Evolutionary conservation across 106 monocot species (phyloP).

Genomic region (Cymbidium sinense): DNA sequence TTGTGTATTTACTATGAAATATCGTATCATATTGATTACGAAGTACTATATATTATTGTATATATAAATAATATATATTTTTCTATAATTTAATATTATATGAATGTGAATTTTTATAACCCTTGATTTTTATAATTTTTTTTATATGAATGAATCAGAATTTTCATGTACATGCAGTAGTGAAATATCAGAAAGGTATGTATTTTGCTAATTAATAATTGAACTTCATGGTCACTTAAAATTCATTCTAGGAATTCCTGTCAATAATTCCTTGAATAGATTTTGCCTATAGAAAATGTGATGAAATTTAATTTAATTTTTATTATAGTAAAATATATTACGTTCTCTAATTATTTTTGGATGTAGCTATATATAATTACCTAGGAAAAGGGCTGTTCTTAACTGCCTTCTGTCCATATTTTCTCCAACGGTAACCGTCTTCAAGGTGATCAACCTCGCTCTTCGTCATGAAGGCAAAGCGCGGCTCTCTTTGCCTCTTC

Average conservation of each 20-base stretch:
- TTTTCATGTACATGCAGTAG: no score
- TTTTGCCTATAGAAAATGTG: not conserved
- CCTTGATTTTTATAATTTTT: no score
- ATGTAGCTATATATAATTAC: slow-evolving; percentile 17
- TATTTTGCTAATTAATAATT: not conserved
- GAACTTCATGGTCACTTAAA: not conserved
- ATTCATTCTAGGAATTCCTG: not conserved
- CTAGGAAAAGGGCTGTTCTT: slow-evolving; percentile 95
- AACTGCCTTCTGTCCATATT: slow-evolving; percentile 93
- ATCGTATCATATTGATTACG: no score
- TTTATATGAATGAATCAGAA: no score
- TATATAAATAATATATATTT: no score
- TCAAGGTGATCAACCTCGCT: slow-evolving; percentile 90
- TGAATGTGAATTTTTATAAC: no score
- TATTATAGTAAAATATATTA: no score
- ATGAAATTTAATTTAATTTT: not conserved
- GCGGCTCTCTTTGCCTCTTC: slow-evolving; percentile 63
- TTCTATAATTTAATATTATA: no score
- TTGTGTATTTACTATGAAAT: no score
- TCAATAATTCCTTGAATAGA: not conserved
- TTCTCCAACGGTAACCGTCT: slow-evolving; percentile 92
- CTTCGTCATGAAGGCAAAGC: slow-evolving; percentile 94
- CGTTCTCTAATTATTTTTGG: not conserved
- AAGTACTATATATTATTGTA: no score
- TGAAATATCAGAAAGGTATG: no score